These are phyloP conservation scores for Voacanga thouarsii DNA, from an alignment of 257 asterid genomes.

Conservation along the genomic window DNA sequence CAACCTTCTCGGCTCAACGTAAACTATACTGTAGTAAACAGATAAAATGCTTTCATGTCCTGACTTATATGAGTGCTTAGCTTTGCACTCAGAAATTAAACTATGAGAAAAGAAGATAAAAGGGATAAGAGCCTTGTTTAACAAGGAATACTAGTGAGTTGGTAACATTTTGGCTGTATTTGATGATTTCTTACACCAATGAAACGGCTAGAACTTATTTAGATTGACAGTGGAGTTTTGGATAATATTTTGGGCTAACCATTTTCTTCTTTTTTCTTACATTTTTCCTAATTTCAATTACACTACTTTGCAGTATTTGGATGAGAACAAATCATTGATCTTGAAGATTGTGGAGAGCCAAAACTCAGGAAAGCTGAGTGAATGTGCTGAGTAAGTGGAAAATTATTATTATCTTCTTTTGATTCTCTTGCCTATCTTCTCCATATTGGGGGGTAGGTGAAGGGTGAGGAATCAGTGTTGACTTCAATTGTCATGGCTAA, in stretches of 20 bases:
- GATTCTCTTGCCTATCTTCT: neutral
- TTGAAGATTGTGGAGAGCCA: slow-evolving; percentile 98
- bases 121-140: neutral
- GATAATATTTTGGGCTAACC: neutral
- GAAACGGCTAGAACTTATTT: neutral
- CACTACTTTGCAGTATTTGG: slow-evolving; percentile 61
- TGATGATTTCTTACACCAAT: neutral
- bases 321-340: slow-evolving; percentile 94
- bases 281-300: neutral
- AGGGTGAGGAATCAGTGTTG: neutral
- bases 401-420: neutral
- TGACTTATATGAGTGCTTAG: neutral
- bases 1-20: neutral
- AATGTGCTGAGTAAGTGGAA: slow-evolving; percentile 90
- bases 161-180: neutral
- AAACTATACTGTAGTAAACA: neutral
- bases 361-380: slow-evolving; percentile 84
- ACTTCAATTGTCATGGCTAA: neutral
- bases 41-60: no score
- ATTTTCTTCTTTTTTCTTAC: neutral
- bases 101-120: neutral
- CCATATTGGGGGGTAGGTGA: neutral
- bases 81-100: neutral
- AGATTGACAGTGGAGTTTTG: neutral
- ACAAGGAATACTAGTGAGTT: neutral